A percentile compares a stretch with the other conserved stretches of the same genome.
Evolutionary conservation across 176 grass and related monocot species (phyloP).

Genomic region (Eragrostis nindensis): DNA sequence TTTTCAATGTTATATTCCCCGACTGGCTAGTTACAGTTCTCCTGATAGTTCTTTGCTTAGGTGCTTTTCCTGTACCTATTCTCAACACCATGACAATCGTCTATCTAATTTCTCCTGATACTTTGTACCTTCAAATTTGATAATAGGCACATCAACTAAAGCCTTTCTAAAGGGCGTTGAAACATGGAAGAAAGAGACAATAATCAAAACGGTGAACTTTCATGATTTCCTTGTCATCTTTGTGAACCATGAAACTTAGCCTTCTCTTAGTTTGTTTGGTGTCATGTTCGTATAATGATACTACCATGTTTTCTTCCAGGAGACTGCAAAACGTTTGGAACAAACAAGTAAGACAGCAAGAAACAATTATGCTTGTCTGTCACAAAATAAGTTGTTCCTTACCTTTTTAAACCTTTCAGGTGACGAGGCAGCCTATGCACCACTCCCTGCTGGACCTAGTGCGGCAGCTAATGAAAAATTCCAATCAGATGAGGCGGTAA

Average conservation of each 20-base stretch:
- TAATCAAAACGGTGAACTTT: slow-evolving; percentile 59
- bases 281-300: neutral
- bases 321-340: slow-evolving; percentile 60
- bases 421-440: slow-evolving; percentile 61
- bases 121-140: slow-evolving; percentile 5
- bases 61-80: slow-evolving; percentile 35
- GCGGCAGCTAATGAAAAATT: slow-evolving; percentile 46
- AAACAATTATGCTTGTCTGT: slow-evolving; percentile 30
- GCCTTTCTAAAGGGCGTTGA: slow-evolving; percentile 87
- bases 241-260: neutral
- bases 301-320: slow-evolving; percentile 48
- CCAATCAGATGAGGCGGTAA: slow-evolving; percentile 59
- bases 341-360: slow-evolving; percentile 41
- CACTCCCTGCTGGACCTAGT: slow-evolving; percentile 71
- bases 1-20: slow-evolving; percentile 86
- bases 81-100: neutral
- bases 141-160: slow-evolving; percentile 82
- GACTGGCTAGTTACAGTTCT: slow-evolving; percentile 95
- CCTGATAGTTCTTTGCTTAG: slow-evolving; percentile 81
- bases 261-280: neutral
- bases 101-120: neutral
- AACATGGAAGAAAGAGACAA: slow-evolving; percentile 95
- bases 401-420: slow-evolving; percentile 41
- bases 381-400: slow-evolving; percentile 20
- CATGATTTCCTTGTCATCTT: slow-evolving; percentile 15